Evolutionary conservation across 768 basidiomycete genomes (phyloP), one percentile per base, ranked within the genome.

Genomic region (Boletus rubropictus): DNA sequence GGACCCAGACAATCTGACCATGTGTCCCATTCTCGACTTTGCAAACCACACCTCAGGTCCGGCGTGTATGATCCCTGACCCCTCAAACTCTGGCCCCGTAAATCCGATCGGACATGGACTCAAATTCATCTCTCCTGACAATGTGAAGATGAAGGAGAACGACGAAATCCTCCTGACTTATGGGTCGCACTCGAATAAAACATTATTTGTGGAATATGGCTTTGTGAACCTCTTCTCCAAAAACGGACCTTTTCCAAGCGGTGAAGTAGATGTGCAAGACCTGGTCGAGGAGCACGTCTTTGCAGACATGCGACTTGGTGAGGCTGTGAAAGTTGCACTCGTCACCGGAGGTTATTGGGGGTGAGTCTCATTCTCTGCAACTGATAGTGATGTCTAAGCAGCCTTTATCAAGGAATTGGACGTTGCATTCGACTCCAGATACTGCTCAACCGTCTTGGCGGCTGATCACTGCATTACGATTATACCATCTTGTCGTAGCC

Each of bases 21-120:
- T 98, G 48, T 89, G 88, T 50, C 95, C 95, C 8, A 73, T 96
- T 28, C 72, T 96, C 43, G 95, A 98, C 68, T 85, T 97, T 51
- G 89, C 89, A 12, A 96, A 96, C 56, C 93, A 96, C 54, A 70
- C 72, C 3, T 53, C 69, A 33, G 42, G 59, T 29, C 60, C 61
- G 33, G 66, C 73, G 9, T 69, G 72, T 46, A 75, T 79, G 69
- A 62, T 54, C 11, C 81, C 76, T 18, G 56, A 66, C 25, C 51
- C 65, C 8, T 63, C 71, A 18, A 61, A 64, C 7, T 63, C 63
- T 14, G 67, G 66, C 2, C 69, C 72, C 15, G 53, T 69, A 18
- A 53, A 54, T 24, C 56, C 58, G 46, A 62, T 64, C 28, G 72
- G 72, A 5, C 73, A 75, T n/a, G 69, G 77, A 35, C 73, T 82